Percentiles rank a stretch among this genome's conserved stretches.
phyloP scores from a whole-genome alignment of 805 yeast genomes.

The Ogataea glucozyma region DNA sequence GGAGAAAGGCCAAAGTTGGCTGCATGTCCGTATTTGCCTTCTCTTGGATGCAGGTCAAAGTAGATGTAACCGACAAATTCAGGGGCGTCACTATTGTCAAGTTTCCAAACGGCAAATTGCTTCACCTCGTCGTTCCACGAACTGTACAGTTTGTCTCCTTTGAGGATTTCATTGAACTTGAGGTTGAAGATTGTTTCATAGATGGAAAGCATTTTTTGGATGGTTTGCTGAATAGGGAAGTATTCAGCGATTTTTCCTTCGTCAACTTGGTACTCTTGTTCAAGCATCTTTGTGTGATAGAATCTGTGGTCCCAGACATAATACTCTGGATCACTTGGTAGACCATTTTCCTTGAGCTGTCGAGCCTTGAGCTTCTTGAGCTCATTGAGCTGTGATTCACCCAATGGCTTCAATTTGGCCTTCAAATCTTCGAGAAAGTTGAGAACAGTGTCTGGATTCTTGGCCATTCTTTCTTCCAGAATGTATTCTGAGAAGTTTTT shows the following conservation, averaged over 20 bases:
- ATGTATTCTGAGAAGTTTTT: slow-evolving; percentile 66
- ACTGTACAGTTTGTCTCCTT: slow-evolving; percentile 36
- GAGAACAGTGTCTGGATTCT: slow-evolving; percentile 58
- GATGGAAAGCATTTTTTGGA: slow-evolving; percentile 66
- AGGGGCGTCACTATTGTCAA: slow-evolving; percentile 49
- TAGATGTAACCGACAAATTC: slow-evolving; percentile 76
- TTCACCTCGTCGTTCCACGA: slow-evolving; percentile 82
- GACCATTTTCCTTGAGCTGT: slow-evolving; percentile 48
- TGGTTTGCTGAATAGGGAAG: slow-evolving; percentile 72
- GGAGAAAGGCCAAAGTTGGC: slow-evolving; percentile 74
- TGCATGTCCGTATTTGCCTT: slow-evolving; percentile 86
- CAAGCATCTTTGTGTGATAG: slow-evolving; percentile 65
- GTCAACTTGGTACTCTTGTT: slow-evolving; percentile 70
- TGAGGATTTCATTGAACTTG: slow-evolving; percentile 56
- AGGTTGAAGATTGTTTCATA: slow-evolving; percentile 71
- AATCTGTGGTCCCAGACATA: slow-evolving; percentile 77
- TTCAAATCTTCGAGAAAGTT: slow-evolving; percentile 63
- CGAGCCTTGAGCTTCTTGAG: slow-evolving; percentile 54
- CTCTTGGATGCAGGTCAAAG: slow-evolving; percentile 82
- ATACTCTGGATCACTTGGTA: slow-evolving; percentile 41
- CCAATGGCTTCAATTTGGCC: slow-evolving; percentile 59
- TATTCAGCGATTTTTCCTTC: slow-evolving; percentile 70
- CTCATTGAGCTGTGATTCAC: slow-evolving; percentile 49
- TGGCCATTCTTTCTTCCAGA: slow-evolving; percentile 81
- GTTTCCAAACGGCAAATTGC: slow-evolving; percentile 69